These are phyloP conservation scores for Yarrowia osloensis DNA, from an alignment of 805 yeast genomes.

Conservation along the genomic window DNA sequence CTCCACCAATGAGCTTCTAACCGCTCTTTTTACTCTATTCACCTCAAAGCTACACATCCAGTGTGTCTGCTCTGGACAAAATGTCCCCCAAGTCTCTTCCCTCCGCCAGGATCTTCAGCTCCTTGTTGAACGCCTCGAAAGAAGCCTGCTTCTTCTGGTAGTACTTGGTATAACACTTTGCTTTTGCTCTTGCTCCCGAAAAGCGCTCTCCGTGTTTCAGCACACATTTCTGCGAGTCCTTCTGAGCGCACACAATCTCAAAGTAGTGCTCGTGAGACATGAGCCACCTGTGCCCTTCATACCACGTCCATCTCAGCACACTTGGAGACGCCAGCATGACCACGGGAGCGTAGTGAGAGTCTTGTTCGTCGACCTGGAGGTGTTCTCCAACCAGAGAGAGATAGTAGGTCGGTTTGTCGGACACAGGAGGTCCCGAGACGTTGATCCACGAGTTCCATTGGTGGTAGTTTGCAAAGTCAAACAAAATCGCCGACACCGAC, in stretches of 20 bases:
- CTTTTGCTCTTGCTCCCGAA: background rate
- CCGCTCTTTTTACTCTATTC: too few relatives aligned
- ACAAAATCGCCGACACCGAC: background rate
- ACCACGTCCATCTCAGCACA: background rate
- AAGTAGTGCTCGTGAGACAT: background rate
- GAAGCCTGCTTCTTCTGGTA: background rate
- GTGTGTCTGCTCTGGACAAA: too few relatives aligned
- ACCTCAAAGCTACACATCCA: too few relatives aligned
- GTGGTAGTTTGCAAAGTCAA: background rate
- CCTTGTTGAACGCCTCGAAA: background rate
- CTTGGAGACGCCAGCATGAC: background rate
- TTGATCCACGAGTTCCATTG: background rate
- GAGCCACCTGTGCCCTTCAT: background rate
- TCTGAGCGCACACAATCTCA: background rate
- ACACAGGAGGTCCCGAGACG: background rate
- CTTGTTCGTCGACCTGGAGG: background rate
- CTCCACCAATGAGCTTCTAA: too few relatives aligned
- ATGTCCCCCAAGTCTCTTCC: too few relatives aligned
- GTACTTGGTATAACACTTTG: background rate
- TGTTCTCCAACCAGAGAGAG: background rate
- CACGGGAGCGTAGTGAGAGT: background rate
- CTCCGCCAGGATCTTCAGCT: background rate
- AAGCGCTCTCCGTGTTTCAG: background rate
- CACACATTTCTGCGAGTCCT: background rate
- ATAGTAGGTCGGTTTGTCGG: background rate